Percentiles rank a stretch among this genome's conserved stretches.
These are phyloP conservation scores for Periconia sp. DNA, from an alignment of 2,329 filamentous ascomycete genomes.

Conservation along the genomic window DNA sequence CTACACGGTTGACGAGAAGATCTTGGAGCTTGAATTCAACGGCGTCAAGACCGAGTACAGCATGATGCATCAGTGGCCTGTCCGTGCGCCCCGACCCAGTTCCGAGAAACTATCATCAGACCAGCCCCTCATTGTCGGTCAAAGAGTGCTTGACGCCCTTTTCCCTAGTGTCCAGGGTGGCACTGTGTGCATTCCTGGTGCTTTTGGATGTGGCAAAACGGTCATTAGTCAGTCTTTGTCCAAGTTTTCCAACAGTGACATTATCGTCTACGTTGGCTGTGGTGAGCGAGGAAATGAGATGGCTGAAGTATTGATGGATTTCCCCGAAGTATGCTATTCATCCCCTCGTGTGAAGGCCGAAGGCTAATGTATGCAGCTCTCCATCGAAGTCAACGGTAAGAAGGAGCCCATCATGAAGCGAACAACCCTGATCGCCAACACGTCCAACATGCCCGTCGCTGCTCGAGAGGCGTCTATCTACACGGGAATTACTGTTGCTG, in stretches of 20 bases:
- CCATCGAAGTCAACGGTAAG: slow-evolving; percentile 91
- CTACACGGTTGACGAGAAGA: slow-evolving; percentile 93
- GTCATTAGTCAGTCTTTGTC: slow-evolving; percentile 98
- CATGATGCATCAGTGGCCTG: slow-evolving; percentile 99
- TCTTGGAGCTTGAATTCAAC: slow-evolving; percentile 96
- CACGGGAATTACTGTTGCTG: slow-evolving; percentile 71
- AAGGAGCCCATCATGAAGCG: slow-evolving; percentile 99
- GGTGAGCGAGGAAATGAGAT: slow-evolving; percentile 98
- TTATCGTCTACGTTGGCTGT: slow-evolving; percentile 94
- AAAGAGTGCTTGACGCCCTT: slow-evolving; percentile 93
- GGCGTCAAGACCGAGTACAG: slow-evolving; percentile 91
- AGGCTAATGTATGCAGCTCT: slow-evolving; percentile 62
- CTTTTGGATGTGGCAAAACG: slow-evolving; percentile 98
- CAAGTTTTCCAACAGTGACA: slow-evolving; percentile 99
- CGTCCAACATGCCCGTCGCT: slow-evolving; percentile 99
- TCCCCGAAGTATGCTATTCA: slow-evolving; percentile 72
- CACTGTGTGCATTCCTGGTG: slow-evolving; percentile 96
- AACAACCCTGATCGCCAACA: slow-evolving; percentile 97
- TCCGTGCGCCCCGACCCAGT: slow-evolving; percentile 90
- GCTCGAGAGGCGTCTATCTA: slow-evolving; percentile 99
- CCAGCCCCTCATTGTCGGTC: slow-evolving; percentile 92
- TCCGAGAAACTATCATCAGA: slow-evolving; percentile 91
- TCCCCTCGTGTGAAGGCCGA: slow-evolving; percentile 2
- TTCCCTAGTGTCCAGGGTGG: slow-evolving; percentile 97
- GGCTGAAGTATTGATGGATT: slow-evolving; percentile 99